A percentile compares a stretch with the other conserved stretches of the same genome.
phyloP scores from a whole-genome alignment of 2,329 filamentous ascomycete species.

The Aplosporella prunicola region DNA sequence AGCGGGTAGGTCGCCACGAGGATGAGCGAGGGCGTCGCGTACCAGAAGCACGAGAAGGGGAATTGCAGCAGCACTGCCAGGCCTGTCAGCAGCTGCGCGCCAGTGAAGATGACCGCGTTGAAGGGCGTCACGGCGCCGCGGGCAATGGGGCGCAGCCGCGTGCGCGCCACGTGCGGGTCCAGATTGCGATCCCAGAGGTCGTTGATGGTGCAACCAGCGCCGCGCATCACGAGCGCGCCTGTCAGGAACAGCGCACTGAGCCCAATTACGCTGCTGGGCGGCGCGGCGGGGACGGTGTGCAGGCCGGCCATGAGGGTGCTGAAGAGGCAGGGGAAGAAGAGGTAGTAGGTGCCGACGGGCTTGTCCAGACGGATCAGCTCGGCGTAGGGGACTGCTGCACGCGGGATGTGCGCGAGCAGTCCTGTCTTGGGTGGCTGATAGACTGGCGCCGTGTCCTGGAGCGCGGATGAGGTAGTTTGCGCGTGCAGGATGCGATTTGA shows the following conservation, averaged over 20 bases:
- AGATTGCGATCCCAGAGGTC: constrained; percentile 85
- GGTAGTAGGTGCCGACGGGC: constrained; percentile 71
- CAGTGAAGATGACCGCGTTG: constrained; percentile 64
- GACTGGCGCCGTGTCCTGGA: constrained; percentile 13
- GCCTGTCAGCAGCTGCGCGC: constrained; percentile 62
- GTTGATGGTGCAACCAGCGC: constrained; percentile 81
- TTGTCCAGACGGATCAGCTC: constrained; percentile 76
- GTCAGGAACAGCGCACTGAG: constrained; percentile 61
- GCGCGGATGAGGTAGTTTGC: not conserved
- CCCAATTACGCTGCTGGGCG: constrained; percentile 52
- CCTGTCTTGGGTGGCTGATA: constrained; percentile 66
- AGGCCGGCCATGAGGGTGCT: constrained; percentile 73
- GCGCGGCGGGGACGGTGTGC: constrained; percentile 51
- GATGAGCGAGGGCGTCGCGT: constrained; percentile 64
- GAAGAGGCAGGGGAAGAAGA: constrained; percentile 79
- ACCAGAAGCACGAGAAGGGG: constrained; percentile 62
- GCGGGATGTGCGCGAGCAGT: constrained; percentile 58
- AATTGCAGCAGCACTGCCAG: constrained; percentile 69
- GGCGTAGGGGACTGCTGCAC: constrained; percentile 66
- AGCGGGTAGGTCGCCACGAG: constrained; percentile 71
- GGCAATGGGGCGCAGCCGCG: constrained; percentile 69
- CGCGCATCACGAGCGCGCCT: constrained; percentile 75
- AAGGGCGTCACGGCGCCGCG: constrained; percentile 65
- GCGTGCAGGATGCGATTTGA: constrained; percentile 3
- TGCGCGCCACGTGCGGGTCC: constrained; percentile 69